Conservation (phyloP, 352 stramenopile genomes). For the Phytophthora citrophthora region DNA sequence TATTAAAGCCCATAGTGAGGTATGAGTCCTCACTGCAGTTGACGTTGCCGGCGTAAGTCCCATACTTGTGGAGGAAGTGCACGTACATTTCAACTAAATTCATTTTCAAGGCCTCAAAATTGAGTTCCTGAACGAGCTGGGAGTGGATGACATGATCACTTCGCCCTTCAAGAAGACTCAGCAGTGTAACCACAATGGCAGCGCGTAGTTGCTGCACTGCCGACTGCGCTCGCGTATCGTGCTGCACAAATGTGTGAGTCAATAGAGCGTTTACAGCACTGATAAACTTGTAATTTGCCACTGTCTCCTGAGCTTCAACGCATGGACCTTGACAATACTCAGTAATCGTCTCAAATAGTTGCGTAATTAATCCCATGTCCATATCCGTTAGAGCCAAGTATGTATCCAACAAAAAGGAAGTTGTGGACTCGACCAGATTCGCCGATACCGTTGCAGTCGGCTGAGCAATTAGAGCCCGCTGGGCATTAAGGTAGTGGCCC, state of each 20-base stretch:
- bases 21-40: constrained; percentile 72
- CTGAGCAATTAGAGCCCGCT: constrained; percentile 63
- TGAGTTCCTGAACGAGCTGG: constrained; percentile 76
- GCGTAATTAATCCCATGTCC: constrained; percentile 63
- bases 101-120: constrained; percentile 69
- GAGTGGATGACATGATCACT: constrained; percentile 60
- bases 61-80: constrained; percentile 49
- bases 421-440: constrained; percentile 75
- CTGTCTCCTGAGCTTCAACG: constrained; percentile 71
- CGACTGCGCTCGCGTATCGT: constrained; percentile 15
- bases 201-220: constrained; percentile 46
- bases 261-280: constrained; percentile 74
- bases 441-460: constrained; percentile 26
- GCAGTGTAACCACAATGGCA: constrained; percentile 62
- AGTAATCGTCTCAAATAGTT: constrained; percentile 79
- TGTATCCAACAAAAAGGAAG: constrained; percentile 69
- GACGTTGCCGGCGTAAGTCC: constrained; percentile 60
- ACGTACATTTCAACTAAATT: constrained; percentile 68
- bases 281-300: constrained; percentile 82
- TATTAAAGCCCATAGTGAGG: constrained; percentile 79
- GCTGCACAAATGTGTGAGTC: constrained; percentile 60
- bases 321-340: constrained; percentile 85
- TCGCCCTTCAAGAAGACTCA: constrained; percentile 73
- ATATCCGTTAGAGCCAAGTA: constrained; percentile 56
- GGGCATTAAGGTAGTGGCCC: constrained; percentile 71